Conservation (phyloP, 1,284 basidiomycete species). For the Rhodotorula glutinis region DNA sequence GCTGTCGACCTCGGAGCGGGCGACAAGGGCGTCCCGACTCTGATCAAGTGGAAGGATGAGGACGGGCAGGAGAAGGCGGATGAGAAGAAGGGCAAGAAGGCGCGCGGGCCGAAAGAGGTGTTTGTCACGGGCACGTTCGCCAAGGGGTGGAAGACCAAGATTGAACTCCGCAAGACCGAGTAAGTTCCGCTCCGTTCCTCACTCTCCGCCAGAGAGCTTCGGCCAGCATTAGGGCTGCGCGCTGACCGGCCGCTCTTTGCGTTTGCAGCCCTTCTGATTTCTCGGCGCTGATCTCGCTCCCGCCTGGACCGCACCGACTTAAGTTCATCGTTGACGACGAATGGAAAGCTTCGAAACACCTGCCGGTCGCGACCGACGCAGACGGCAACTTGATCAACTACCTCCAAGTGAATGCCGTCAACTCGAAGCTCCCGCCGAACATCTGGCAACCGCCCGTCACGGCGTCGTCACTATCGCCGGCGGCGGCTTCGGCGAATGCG, state of each 20-base stretch:
- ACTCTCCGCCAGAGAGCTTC: too few species aligned
- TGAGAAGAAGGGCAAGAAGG: slow-evolving; percentile 51
- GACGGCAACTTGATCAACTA: slow-evolving; percentile 96
- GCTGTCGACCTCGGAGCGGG: slow-evolving; percentile 46
- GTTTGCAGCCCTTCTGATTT: slow-evolving; percentile 49
- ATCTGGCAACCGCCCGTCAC: slow-evolving; percentile 8
- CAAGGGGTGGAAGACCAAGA: slow-evolving; percentile 57
- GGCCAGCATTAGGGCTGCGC: too few species aligned
- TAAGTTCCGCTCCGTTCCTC: slow-evolving; percentile 41
- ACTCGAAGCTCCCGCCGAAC: slow-evolving; percentile 11
- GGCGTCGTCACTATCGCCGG: background rate
- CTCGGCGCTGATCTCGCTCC: slow-evolving; percentile 56
- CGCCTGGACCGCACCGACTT: slow-evolving; percentile 90
- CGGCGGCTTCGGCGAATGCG: background rate
- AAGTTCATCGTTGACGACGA: slow-evolving; percentile 94
- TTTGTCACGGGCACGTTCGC: slow-evolving; percentile 61
- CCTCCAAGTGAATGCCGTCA: slow-evolving; percentile 57
- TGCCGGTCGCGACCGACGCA: slow-evolving; percentile 89
- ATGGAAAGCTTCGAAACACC: slow-evolving; percentile 69
- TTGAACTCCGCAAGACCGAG: slow-evolving; percentile 52
- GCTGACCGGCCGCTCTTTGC: background rate
- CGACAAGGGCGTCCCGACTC: slow-evolving; percentile 43
- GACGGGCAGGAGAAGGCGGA: slow-evolving; percentile 49
- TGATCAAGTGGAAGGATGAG: slow-evolving; percentile 46
- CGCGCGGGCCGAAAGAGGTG: slow-evolving; percentile 49